Conservation (phyloP, 23 red algal genomes). For the Gracilaria domingensis region DNA sequence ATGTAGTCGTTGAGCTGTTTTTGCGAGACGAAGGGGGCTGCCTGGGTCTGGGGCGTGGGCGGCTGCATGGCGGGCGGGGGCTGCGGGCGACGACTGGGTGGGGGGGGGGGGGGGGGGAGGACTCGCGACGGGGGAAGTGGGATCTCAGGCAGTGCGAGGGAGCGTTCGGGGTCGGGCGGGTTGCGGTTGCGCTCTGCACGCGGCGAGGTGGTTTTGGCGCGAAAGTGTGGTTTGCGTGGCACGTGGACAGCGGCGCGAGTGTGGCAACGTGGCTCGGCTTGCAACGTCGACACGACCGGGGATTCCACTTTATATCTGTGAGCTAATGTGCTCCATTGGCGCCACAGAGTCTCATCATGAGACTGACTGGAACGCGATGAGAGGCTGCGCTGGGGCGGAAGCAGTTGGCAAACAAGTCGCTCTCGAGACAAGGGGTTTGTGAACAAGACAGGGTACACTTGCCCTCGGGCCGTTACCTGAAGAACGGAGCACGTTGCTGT, state of each 20-base stretch:
- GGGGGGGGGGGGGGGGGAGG: too few relatives aligned
- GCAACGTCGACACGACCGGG: too few relatives aligned
- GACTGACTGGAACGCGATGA: too few relatives aligned
- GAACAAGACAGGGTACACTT: neutral
- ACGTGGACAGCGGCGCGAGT: neutral
- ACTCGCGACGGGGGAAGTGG: too few relatives aligned
- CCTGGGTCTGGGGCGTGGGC: neutral
- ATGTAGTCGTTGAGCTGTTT: slow-evolving; percentile 49
- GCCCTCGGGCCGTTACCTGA: neutral
- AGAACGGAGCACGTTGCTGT: neutral
- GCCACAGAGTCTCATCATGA: too few relatives aligned
- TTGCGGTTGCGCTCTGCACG: too few relatives aligned
- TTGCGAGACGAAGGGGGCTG: slow-evolving; percentile 36
- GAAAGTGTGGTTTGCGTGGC: neutral
- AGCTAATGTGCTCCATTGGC: too few relatives aligned
- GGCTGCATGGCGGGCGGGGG: neutral
- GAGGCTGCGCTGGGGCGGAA: too few relatives aligned
- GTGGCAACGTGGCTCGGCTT: too few relatives aligned
- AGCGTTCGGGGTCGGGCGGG: neutral
- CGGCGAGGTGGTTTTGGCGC: too few relatives aligned
- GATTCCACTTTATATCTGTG: neutral
- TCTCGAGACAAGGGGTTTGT: neutral
- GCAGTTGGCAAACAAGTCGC: too few relatives aligned
- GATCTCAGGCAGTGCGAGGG: neutral
- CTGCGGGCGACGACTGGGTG: too few relatives aligned